phyloP scores from a whole-genome alignment of 2,329 filamentous ascomycete species.

The Fusarium proliferatum region DNA sequence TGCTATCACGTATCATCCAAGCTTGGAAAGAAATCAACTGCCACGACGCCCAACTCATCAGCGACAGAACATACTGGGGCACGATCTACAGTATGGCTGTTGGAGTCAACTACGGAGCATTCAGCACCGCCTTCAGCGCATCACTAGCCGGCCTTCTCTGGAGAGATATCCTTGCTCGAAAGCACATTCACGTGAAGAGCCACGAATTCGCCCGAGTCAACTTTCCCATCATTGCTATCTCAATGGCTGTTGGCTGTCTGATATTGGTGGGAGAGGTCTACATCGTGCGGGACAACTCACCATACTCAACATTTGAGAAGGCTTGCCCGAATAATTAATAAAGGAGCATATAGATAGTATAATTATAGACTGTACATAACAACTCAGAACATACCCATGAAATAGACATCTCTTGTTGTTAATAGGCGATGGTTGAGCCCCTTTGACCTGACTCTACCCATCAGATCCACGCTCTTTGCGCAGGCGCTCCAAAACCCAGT shows the following conservation, averaged over 20 bases:
- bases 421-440: neutral
- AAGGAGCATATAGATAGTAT: neutral
- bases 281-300: constrained; percentile 50
- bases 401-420: neutral
- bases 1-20: constrained; percentile 77
- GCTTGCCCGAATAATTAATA: neutral
- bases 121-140: constrained; percentile 77
- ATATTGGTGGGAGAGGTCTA: constrained; percentile 74
- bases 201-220: constrained; percentile 77
- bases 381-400: neutral
- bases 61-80: constrained; percentile 76
- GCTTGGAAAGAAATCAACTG: constrained; percentile 72
- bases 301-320: constrained; percentile 11
- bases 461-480: neutral
- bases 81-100: constrained; percentile 81
- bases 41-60: constrained; percentile 61
- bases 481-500: neutral
- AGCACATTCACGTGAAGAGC: constrained; percentile 72
- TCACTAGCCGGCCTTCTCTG: constrained; percentile 78
- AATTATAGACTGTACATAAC: neutral
- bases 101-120: constrained; percentile 80
- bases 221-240: constrained; percentile 75
- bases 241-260: constrained; percentile 72
- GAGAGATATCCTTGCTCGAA: constrained; percentile 75
- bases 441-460: too few relatives aligned